Base-by-base conservation (phyloP, 2,329 filamentous ascomycete species). In the Fusarium sp. region DNA sequence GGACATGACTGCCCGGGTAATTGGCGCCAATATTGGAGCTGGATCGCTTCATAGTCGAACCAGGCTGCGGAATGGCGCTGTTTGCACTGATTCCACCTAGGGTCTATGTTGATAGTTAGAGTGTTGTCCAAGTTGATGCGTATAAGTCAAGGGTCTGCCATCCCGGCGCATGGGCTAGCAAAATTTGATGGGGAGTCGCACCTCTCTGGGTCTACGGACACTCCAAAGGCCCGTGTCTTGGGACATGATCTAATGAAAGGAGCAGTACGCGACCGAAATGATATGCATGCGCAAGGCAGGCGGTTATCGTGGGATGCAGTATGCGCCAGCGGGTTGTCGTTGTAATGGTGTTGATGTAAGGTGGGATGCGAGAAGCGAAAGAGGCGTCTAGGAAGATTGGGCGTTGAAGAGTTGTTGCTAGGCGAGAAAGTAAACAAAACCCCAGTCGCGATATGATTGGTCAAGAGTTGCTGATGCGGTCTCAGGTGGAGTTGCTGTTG, bases 31-130 rank as follows among this genome's bases (percentile, higher is more conserved):
- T 90, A 73, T 90, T 90, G 14, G 94, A 95, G 76, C 90, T 96
- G 31, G 93, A 92, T 79, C 96, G 93, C 84, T 99, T 99, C 87
- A 99, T 91, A 40, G 94, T 93, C 40, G 95, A 98, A 28, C 92
- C 88, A 10, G 96, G 95, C 82, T 97, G 94, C 20, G 96, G 96
- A 68, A 99, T 93, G 22, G 90, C 89, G 20, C 92, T 92, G 79
- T 94, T 95, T 79, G 91, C 89, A 78, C 90, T 95, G 76, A 97
- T 90, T 72, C 90, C 91, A 70, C 92, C 95, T 63, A 98, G 88
- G 55, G 96, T 98, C 94, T 97, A 80, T 68, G 69, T 38, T 38
- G 44, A 53, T 34, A n/a, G 67, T 75, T 58, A 78, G 70, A 65
- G 34, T 20, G 9, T 49, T 46, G 44, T 17, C 18, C 17, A 44